phyloP scores from a whole-genome alignment of 1,284 basidiomycete species.

The Boletellus deceptivus region DNA sequence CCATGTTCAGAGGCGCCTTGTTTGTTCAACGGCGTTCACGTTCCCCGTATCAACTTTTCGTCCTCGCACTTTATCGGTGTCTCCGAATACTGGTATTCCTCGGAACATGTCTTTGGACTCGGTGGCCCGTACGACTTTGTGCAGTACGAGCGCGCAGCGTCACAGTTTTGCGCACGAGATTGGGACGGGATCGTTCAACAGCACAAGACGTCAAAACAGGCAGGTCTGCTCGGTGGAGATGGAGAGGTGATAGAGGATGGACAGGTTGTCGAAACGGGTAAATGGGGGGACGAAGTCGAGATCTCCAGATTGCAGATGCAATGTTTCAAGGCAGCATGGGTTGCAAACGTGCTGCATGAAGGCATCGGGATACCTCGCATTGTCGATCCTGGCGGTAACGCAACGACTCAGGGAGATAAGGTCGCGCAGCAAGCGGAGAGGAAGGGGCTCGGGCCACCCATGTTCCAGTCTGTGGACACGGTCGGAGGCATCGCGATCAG shows the following conservation, averaged over 20 bases:
- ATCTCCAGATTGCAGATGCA: slow-evolving; percentile 90
- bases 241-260: slow-evolving; percentile 53
- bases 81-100: slow-evolving; percentile 99
- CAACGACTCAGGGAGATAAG: slow-evolving; percentile 59
- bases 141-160: slow-evolving; percentile 92
- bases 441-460: slow-evolving; percentile 77
- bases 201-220: slow-evolving; percentile 55
- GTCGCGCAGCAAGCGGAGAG: slow-evolving; percentile 71
- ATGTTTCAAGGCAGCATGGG: slow-evolving; percentile 99
- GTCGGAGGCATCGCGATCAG: slow-evolving; percentile 92
- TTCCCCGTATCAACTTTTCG: slow-evolving; percentile 88
- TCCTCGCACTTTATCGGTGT: slow-evolving; percentile 95
- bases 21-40: slow-evolving; percentile 96
- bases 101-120: slow-evolving; percentile 92
- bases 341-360: slow-evolving; percentile 94
- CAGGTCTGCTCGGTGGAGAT: slow-evolving; percentile 55
- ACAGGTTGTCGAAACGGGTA: slow-evolving; percentile 59
- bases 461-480: slow-evolving; percentile 90
- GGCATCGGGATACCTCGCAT: slow-evolving; percentile 95
- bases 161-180: slow-evolving; percentile 77
- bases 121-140: slow-evolving; percentile 96
- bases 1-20: slow-evolving; percentile 87
- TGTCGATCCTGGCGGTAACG: slow-evolving; percentile 78
- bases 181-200: slow-evolving; percentile 77
- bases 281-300: slow-evolving; percentile 75